Evolutionary conservation across 495 filamentous ascomycete genomes (phyloP).

Genomic region (Hypoxylon perforatum): DNA sequence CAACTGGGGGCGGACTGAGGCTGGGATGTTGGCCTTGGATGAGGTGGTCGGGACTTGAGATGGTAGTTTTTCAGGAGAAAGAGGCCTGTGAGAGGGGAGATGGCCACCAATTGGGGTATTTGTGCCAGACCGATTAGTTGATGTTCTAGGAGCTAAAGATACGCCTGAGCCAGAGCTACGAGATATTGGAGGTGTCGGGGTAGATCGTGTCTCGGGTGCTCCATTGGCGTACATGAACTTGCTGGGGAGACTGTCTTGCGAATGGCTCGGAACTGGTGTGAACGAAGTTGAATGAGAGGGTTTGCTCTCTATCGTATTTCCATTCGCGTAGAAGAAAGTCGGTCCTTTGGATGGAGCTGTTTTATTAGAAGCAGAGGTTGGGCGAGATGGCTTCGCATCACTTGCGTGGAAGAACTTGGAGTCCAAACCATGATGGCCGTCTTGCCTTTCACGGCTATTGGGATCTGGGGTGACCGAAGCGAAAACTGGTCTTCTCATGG

Average conservation of each 20-base stretch:
- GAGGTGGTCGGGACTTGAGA: conserved; percentile 41
- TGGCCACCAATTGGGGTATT: conserved; percentile 36
- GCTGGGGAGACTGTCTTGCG: conserved; percentile 51
- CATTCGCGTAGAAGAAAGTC: conserved; percentile 69
- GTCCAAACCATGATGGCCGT: conserved; percentile 43
- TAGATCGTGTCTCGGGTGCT: conserved; percentile 54
- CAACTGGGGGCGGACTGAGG: conserved; percentile 23
- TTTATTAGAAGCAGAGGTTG: conserved; percentile 36
- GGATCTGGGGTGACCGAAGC: conserved; percentile 46
- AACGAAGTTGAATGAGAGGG: conserved; percentile 41
- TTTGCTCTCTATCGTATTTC: conserved; percentile 47
- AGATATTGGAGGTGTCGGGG: conserved; percentile 43
- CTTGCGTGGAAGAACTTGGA: conserved; percentile 83
- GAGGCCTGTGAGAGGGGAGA: conserved; percentile 48
- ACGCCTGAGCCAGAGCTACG: conserved; percentile 52
- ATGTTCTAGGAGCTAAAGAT: conserved; percentile 54
- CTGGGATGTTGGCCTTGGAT: conserved; percentile 24
- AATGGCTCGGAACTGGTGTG: conserved; percentile 47
- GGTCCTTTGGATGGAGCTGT: conserved; percentile 51
- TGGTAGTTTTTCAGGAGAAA: conserved; percentile 56
- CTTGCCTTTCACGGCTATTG: conserved; percentile 20
- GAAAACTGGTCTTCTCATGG: conserved; percentile 38
- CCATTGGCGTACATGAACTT: conserved; percentile 86
- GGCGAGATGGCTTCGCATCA: conserved; percentile 67
- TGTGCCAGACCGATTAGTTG: conserved; percentile 42